Percentiles rank a stretch among this genome's conserved stretches.
Conservation (phyloP, 2,329 filamentous ascomycete genomes). For the Fusarium lateritium region DNA sequence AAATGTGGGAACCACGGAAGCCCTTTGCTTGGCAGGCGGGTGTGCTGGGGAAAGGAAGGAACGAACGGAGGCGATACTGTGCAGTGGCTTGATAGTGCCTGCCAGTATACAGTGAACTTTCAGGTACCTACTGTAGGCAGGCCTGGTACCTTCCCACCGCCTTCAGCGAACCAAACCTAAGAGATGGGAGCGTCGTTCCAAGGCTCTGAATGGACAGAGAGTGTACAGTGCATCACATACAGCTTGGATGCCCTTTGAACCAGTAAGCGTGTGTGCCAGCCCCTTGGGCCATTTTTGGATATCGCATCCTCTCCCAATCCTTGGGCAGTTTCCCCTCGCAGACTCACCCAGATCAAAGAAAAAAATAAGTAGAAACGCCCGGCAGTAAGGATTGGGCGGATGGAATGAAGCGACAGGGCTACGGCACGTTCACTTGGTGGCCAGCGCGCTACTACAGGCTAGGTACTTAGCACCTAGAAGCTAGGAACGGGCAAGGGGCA, state of each 20-base stretch:
- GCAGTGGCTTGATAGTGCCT: slow-evolving; percentile 11
- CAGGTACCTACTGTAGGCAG: slow-evolving; percentile 10
- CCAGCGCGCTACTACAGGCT: slow-evolving; percentile 37
- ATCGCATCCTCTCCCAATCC: slow-evolving; percentile 8
- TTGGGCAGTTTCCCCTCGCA: not conserved
- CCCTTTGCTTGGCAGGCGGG: slow-evolving; percentile 44
- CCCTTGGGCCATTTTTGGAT: slow-evolving; percentile 32
- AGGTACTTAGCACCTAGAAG: slow-evolving; percentile 7
- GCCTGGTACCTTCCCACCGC: slow-evolving; percentile 22
- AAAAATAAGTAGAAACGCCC: slow-evolving; percentile 14
- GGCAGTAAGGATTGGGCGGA: slow-evolving; percentile 28
- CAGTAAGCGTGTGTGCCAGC: slow-evolving; percentile 40
- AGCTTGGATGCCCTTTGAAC: slow-evolving; percentile 19
- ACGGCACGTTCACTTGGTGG: slow-evolving; percentile 35
- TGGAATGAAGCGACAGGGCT: slow-evolving; percentile 38
- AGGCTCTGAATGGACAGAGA: slow-evolving; percentile 38
- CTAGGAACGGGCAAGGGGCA: slow-evolving; percentile 37
- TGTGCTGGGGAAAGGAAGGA: slow-evolving; percentile 45
- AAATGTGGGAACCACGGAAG: slow-evolving; percentile 29
- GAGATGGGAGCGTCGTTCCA: slow-evolving; percentile 8
- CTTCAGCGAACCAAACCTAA: slow-evolving; percentile 1
- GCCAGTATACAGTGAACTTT: slow-evolving; percentile 16
- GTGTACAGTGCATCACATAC: slow-evolving; percentile 39
- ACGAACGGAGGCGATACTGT: slow-evolving; percentile 45
- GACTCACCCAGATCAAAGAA: not conserved